Conservation (phyloP, 2,329 filamentous ascomycete species). For the Colletotrichum theobromicola region DNA sequence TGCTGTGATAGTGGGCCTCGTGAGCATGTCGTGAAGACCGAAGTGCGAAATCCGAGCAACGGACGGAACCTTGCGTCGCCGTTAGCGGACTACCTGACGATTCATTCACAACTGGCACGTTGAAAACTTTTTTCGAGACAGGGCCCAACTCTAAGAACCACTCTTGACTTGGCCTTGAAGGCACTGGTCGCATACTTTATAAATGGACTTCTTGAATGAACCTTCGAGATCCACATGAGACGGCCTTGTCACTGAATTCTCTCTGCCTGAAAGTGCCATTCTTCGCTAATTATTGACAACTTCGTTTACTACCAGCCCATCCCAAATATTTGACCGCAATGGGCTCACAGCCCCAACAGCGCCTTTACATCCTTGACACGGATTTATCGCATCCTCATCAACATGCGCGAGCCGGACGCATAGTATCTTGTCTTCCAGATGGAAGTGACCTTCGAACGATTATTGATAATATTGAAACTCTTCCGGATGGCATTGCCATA, state of each 20-base stretch:
- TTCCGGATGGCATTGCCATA: background rate
- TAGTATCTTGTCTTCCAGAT: background rate
- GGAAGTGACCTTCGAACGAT: background rate
- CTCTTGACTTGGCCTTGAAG: background rate
- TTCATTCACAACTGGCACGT: background rate
- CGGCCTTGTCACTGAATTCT: background rate
- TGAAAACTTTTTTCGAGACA: background rate
- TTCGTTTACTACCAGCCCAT: background rate
- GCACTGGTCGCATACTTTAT: background rate
- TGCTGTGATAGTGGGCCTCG: background rate
- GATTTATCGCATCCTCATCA: background rate
- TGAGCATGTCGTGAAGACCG: background rate
- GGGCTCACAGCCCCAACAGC: background rate
- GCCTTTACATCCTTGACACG: slow-evolving; percentile 9
- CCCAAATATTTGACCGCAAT: background rate
- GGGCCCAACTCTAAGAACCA: background rate
- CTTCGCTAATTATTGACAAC: background rate
- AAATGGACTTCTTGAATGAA: background rate
- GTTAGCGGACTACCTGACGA: background rate
- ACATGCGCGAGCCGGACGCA: background rate
- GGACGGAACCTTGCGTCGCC: background rate
- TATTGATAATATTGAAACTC: background rate
- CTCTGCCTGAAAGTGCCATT: background rate
- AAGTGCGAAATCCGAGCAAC: slow-evolving; percentile 4
- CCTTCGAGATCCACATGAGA: background rate